phyloP scores from a whole-genome alignment of 1,139 yeast genomes.

The Meyerozyma elateridarum region DNA sequence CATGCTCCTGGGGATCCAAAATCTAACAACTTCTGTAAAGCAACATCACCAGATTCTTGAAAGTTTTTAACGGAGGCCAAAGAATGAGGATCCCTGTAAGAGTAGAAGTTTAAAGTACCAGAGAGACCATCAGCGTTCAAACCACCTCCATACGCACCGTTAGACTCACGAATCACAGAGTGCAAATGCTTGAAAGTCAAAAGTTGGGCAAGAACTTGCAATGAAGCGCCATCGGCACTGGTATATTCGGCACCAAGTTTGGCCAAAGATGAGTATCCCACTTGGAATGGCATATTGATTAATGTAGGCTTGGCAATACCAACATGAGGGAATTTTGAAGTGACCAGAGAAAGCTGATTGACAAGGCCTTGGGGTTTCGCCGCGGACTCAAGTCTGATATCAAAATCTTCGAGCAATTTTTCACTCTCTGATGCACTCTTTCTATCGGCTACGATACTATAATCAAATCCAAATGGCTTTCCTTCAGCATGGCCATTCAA shows the following conservation, averaged over 20 bases:
- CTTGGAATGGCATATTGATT: constrained; percentile 81
- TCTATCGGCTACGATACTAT: constrained; percentile 58
- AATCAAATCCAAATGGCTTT: constrained; percentile 30
- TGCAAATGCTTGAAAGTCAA: constrained; percentile 82
- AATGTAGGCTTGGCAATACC: constrained; percentile 29
- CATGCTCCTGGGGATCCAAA: constrained; percentile 17
- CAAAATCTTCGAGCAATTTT: constrained; percentile 33
- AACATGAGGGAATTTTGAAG: no score
- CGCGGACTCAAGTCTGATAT: constrained; percentile 14
- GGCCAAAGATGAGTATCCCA: constrained; percentile 75
- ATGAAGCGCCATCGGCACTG: constrained; percentile 74
- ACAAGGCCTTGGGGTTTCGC: constrained; percentile 9
- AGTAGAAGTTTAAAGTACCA: constrained; percentile 76
- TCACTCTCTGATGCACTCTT: constrained; percentile 39
- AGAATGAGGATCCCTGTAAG: constrained; percentile 93
- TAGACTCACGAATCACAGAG: constrained; percentile 86
- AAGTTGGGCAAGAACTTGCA: constrained; percentile 77
- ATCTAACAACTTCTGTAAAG: constrained; percentile 43
- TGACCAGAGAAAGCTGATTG: constrained; percentile 6
- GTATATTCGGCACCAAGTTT: constrained; percentile 63
- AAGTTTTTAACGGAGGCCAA: constrained; percentile 62
- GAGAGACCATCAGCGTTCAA: constrained; percentile 77
- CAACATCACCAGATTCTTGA: constrained; percentile 52
- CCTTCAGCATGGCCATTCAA: constrained; percentile 27
- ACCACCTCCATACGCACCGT: constrained; percentile 99